Base-by-base conservation (phyloP, 129 eudicot species). In the Lactuca saligna region DNA sequence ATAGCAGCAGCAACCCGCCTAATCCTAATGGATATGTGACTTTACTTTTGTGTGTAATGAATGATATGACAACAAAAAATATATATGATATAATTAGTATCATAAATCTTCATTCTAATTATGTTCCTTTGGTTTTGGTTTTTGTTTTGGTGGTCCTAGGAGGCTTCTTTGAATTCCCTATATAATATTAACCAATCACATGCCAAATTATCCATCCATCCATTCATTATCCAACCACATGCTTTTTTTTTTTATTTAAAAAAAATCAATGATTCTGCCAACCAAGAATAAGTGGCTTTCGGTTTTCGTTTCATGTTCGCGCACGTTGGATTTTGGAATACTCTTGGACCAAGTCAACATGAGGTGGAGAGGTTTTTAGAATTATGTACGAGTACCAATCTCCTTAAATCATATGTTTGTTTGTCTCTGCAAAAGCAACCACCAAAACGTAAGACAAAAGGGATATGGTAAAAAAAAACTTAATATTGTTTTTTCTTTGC, bases 41-140 rank as follows among this genome's bases (percentile, higher is more conserved):
- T 25, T 42, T 7, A 65, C 58, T 67, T 42, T 11, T 42, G 72
- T 74, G 79, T 65, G 72, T 73, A 73, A 64, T 63, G 37, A 15
- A 61, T 44, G 48, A 71, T 51, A 65, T 74, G 65, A 39, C 65
- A 68, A n/a, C n/a, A n/a, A n/a, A n/a, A 60, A 68, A 46, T 15
- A 46, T 46, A 46, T 46, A 46, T 46, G 15, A 46, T 46, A 12
- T 7, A 2, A 42, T 42, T 12, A 5, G 1, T 37, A 59, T 56
- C 38, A 17, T 61, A 17, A 46, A 14, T n/a, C 49, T 9, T 71
- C 11, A 3, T 12, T 53, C 49, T 58, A 25, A 67, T n/a, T 48
- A 16, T 48, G 14, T 32, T 20, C 8, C 29, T 39, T 62, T 61
- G 39, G 11, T 39, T 7, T 33, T 59, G 20, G 41, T 13, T 4